Evolutionary conservation across 1,284 basidiomycete genomes (phyloP).

Genomic region (Rhodofomes roseus): DNA sequence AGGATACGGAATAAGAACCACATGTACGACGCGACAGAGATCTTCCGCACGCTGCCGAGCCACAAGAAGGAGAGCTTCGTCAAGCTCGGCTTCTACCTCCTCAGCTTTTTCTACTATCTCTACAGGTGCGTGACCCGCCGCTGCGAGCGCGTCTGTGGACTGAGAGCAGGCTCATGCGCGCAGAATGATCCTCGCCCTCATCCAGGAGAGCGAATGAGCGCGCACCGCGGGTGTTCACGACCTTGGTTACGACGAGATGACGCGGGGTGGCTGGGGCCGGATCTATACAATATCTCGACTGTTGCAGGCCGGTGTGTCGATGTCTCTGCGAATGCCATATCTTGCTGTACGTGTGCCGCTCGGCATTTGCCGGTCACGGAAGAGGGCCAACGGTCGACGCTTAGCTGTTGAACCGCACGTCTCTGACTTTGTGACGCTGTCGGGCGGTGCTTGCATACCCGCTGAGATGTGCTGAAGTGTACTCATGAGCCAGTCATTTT

Average conservation of each 20-base stretch:
- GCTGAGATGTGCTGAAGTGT: no score
- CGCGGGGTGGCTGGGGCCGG: neutral
- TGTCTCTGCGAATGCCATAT: neutral
- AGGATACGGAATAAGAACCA: conserved; percentile 94
- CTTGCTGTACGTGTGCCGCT: neutral
- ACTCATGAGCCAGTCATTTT: no score
- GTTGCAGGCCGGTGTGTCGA: conserved; percentile 1
- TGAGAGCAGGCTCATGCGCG: conserved; percentile 73
- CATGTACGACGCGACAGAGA: conserved; percentile 99
- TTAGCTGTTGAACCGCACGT: no score
- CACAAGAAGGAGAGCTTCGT: conserved; percentile 98
- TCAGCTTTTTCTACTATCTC: conserved; percentile 96
- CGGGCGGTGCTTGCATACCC: no score
- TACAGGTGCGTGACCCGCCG: conserved; percentile 66
- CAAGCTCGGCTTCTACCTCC: conserved; percentile 93
- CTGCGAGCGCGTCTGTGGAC: conserved; percentile 22
- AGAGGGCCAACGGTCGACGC: no score
- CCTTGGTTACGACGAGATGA: conserved; percentile 1
- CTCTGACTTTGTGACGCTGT: no score
- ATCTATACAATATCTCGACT: conserved; percentile 9
- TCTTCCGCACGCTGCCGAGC: conserved; percentile 90
- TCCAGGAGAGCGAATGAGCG: conserved; percentile 30
- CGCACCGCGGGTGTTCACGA: conserved; percentile 3
- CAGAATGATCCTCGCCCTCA: conserved; percentile 35
- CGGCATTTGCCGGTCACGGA: neutral